A percentile compares a stretch with the other conserved stretches of the same genome.
Conservation (phyloP, 75 land plant genomes). For the Cunninghamia lanceolata region DNA sequence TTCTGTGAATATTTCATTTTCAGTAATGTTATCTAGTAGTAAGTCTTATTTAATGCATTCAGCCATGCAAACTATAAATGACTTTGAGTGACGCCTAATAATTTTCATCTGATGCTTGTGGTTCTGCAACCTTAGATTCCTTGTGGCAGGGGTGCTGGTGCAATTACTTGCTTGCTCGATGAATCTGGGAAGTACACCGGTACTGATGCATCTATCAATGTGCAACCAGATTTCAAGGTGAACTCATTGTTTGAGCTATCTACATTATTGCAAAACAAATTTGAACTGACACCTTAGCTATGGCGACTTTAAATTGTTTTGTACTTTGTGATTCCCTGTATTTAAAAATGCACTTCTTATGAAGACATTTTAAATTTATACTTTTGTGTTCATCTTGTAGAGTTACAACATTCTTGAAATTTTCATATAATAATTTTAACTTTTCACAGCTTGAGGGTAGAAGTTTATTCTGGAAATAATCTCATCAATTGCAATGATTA, state of each 20-base stretch:
- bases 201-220: constrained; percentile 19
- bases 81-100: not conserved
- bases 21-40: not conserved
- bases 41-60: not conserved
- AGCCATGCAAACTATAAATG: not conserved
- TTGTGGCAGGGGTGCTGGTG: constrained; percentile 90
- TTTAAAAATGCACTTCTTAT: not conserved
- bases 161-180: constrained; percentile 84
- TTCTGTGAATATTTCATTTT: not conserved
- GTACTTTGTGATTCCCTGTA: not conserved
- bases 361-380: not conserved
- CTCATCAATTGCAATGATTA: not conserved
- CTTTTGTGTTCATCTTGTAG: not conserved
- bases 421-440: not conserved
- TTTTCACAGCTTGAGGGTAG: not conserved
- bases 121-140: constrained; percentile 39
- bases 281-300: constrained; percentile 8
- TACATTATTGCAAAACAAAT: not conserved
- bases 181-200: constrained; percentile 57
- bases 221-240: constrained; percentile 71
- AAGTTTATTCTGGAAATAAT: not conserved
- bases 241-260: constrained; percentile 58
- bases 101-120: not conserved
- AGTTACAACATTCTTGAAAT: not conserved
- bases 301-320: not conserved